Conservation (phyloP, 169 alveolate species). For the Prorocentrum cordatum region DNA sequence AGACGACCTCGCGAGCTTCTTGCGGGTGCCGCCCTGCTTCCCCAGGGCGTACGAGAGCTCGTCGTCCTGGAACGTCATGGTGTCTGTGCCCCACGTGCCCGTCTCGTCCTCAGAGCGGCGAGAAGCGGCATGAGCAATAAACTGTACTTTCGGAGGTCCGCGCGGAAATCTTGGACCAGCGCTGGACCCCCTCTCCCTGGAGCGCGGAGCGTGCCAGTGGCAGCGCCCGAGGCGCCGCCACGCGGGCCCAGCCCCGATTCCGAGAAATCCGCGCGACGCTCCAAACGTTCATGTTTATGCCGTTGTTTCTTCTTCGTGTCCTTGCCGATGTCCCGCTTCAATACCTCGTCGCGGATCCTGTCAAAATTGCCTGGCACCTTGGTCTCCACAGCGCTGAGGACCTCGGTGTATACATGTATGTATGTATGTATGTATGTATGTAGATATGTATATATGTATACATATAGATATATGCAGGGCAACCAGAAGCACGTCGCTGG, state of each 20-base stretch:
- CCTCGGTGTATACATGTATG: too few species aligned
- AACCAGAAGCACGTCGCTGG: too few species aligned
- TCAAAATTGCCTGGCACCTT: slow-evolving; percentile 66
- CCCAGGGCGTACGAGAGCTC: slow-evolving; percentile 63
- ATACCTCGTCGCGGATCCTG: slow-evolving; percentile 4
- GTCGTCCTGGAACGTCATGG: slow-evolving; percentile 65
- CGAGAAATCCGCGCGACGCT: too few species aligned
- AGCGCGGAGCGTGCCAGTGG: too few species aligned
- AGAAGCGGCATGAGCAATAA: too few species aligned
- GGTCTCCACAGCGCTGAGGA: slow-evolving; percentile 60
- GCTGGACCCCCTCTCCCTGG: too few species aligned
- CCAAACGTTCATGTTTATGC: too few species aligned
- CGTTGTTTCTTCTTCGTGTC: too few species aligned
- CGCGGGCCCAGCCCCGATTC: too few species aligned
- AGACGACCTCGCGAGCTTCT: slow-evolving; percentile 38
- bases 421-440: neutral
- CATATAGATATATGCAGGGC: neutral
- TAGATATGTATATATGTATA: neutral
- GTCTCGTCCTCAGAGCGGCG: neutral
- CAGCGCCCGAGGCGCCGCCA: too few species aligned
- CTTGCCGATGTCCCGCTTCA: slow-evolving; percentile 44
- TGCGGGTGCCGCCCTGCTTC: slow-evolving; percentile 42
- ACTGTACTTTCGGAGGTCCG: too few species aligned
- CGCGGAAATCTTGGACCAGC: too few species aligned
- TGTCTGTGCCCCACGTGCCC: neutral